A percentile compares a stretch with the other conserved stretches of the same genome.
phyloP scores from a whole-genome alignment of 2,329 filamentous ascomycete species.

The Fusarium anthophilum region DNA sequence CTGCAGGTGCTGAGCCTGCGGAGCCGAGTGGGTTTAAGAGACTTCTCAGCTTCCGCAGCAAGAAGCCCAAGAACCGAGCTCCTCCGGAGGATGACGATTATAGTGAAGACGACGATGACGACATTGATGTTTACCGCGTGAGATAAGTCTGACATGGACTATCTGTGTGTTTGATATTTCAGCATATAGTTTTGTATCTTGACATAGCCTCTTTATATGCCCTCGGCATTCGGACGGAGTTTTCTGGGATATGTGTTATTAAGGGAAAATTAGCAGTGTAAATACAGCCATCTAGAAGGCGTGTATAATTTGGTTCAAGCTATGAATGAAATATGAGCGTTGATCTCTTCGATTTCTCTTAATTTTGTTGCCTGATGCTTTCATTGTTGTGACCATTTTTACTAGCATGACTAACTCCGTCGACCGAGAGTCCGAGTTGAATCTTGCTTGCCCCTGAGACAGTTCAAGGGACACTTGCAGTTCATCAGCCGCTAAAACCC shows the following conservation, averaged over 20 bases:
- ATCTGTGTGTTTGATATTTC: conserved; percentile 7
- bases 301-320: conserved; percentile 13
- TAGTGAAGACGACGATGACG: conserved; percentile 41
- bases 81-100: conserved; percentile 39
- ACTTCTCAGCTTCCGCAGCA: conserved; percentile 56
- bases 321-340: conserved; percentile 18
- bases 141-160: conserved; percentile 19
- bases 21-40: conserved; percentile 54
- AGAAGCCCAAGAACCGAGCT: conserved; percentile 43
- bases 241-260: conserved; percentile 4
- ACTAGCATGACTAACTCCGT: not conserved
- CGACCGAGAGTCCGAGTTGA: not conserved
- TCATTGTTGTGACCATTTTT: not conserved
- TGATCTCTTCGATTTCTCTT: not conserved
- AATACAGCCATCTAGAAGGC: conserved; percentile 13
- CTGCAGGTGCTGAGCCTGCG: conserved; percentile 24
- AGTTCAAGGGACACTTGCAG: conserved; percentile 13
- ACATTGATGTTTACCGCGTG: conserved; percentile 34
- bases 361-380: not conserved
- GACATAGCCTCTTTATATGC: conserved; percentile 10
- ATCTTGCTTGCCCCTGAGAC: conserved; percentile 21
- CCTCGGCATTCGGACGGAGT: conserved; percentile 19
- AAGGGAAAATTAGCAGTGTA: conserved; percentile 15
- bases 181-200: conserved; percentile 9
- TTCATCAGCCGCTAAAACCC: conserved; percentile 26